A percentile compares a stretch with the other conserved stretches of the same genome.
Evolutionary conservation across 352 stramenopile species (phyloP).

Genomic region (Pythium plurisporium): DNA sequence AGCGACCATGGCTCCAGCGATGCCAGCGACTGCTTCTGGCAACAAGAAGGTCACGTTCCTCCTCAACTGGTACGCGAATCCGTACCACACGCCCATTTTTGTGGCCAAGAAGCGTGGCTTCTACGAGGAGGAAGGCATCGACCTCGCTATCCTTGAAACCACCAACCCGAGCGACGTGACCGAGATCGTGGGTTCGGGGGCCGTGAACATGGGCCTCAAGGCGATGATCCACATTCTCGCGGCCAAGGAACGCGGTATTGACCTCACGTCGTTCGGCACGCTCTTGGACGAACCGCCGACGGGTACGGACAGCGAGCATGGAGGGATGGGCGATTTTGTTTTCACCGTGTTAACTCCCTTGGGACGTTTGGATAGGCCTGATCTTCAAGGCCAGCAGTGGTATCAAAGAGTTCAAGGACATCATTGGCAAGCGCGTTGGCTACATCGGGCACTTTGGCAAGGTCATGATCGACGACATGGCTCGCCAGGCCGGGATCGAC

Average conservation of each 20-base stretch:
- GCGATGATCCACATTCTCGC: constrained; percentile 52
- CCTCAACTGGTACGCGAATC: constrained; percentile 52
- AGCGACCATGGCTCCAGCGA: constrained; percentile 30
- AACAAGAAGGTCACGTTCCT: constrained; percentile 46
- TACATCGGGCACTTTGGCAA: constrained; percentile 56
- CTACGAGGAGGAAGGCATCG: constrained; percentile 50
- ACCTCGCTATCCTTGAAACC: constrained; percentile 44
- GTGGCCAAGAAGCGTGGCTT: constrained; percentile 47
- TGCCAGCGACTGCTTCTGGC: constrained; percentile 11
- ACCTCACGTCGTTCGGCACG: constrained; percentile 42
- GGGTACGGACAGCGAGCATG: constrained; percentile 4
- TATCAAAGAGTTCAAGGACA: constrained; percentile 51
- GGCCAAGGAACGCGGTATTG: constrained; percentile 44
- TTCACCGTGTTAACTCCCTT: no score
- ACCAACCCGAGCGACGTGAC: constrained; percentile 49
- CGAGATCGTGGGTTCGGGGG: constrained; percentile 44
- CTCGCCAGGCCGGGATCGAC: constrained; percentile 40
- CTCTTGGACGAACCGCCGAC: constrained; percentile 45
- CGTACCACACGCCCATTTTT: constrained; percentile 53
- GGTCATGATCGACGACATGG: constrained; percentile 52
- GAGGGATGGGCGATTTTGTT: no score
- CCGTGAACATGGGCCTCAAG: constrained; percentile 45
- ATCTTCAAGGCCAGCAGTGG: constrained; percentile 52
- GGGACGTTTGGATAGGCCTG: constrained; percentile 26
- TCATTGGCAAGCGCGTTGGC: constrained; percentile 44